Evolutionary conservation across 139 green algal species (phyloP), one percentile per base, ranked within the genome.

Genomic region (Auxenochlorella protothecoides): DNA sequence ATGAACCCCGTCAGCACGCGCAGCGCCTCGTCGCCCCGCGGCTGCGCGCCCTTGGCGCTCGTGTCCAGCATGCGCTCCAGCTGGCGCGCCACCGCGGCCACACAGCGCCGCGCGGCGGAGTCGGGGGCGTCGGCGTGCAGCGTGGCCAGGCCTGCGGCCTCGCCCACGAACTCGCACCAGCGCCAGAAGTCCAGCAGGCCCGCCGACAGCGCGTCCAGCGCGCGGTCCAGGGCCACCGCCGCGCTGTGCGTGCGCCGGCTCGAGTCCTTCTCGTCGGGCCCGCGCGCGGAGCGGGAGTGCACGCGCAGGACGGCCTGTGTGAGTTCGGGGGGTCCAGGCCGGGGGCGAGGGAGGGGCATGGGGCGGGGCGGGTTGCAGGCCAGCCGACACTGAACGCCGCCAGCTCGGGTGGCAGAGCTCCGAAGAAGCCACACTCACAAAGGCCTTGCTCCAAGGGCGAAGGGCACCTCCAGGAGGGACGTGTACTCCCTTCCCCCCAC

Each of bases 1-100:
- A 89, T 79, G 72, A 92, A 94, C 72, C 90, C 90, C 63, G 83
- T 83, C 55, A 94, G 81, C 53, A 90, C 77, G 69, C 88, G 83
- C 77, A 85, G 83, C 62, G 85, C 84, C 76, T 93, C 88, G 64
- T 88, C 80, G 68, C 76, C 79, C 13, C 73, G 71, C 9, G 88
- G 88, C 60, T 87, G 86, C 16, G 80, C 77, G 51, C 77, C 81
- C 59, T 78, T 81, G 59, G 78, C 78, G 56, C 68, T 76, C 15
- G 75, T 79, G 53, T 80, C 75, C 68, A 90, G 78, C 78, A 86
- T 87, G 63, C 81, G 79, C 13, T 77, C 60, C 71, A 90, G 72
- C 51, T 79, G 72, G 16, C 74, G 53, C 14, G 5, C 15, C 15
- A 72, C 78, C 69, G 78, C 71, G 52, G n/a, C 27, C 4, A 78